Percentiles rank a stretch among this genome's conserved stretches.
Evolutionary conservation across 176 grass and related monocot genomes (phyloP).

Genomic region (Carex cristatella): DNA sequence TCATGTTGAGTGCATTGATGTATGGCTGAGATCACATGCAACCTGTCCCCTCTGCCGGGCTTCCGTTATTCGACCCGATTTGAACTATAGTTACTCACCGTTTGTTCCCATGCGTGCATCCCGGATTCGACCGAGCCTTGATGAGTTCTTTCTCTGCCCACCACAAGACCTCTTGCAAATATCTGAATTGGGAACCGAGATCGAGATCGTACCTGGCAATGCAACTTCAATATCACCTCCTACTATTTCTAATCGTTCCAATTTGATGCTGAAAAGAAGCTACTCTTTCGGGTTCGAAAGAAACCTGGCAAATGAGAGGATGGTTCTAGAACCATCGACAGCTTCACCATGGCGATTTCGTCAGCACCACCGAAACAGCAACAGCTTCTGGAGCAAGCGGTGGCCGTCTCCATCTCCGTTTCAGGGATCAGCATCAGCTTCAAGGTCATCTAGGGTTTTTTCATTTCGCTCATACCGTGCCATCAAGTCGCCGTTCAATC

Average conservation of each 20-base stretch:
- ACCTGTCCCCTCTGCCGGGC: conserved; percentile 82
- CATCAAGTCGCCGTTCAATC: conserved; percentile 51
- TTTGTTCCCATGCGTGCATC: conserved; percentile 46
- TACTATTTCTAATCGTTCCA: conserved; percentile 3
- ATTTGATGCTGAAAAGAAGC: conserved; percentile 70
- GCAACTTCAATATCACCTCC: conserved; percentile 21
- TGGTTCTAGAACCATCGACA: conserved; percentile 47
- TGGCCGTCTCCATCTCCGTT: conserved; percentile 89
- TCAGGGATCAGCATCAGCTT: conserved; percentile 31
- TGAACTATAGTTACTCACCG: conserved; percentile 29
- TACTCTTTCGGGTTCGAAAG: conserved; percentile 90
- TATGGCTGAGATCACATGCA: conserved; percentile 81
- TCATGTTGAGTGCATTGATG: conserved; percentile 91
- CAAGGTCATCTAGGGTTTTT: conserved; percentile 50
- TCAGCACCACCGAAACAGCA: conserved; percentile 33
- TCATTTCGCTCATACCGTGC: conserved; percentile 70
- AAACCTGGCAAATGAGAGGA: conserved; percentile 35
- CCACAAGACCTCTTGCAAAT: not conserved
- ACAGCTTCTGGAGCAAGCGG: conserved; percentile 94
- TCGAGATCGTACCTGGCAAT: conserved; percentile 31
- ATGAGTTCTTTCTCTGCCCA: conserved; percentile 69
- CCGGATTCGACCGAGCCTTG: conserved; percentile 59
- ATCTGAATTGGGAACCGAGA: conserved; percentile 2
- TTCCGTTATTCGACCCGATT: conserved; percentile 39
- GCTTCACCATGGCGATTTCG: conserved; percentile 59